Evolutionary conservation across 192 early-diverging fungal species (phyloP).

Genomic region (Chytriomyces sp.): DNA sequence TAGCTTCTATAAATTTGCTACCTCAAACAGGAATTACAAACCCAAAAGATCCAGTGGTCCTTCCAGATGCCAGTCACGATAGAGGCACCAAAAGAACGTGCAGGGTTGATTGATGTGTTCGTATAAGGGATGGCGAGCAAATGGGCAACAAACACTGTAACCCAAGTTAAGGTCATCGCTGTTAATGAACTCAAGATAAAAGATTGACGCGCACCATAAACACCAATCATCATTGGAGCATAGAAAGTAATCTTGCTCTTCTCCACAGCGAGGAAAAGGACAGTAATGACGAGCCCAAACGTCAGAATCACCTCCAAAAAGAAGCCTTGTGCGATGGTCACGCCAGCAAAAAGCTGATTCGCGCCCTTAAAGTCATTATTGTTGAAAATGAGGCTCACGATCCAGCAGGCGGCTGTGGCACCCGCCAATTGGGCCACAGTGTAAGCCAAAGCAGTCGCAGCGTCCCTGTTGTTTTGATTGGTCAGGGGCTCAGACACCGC

Average conservation of each 20-base stretch:
- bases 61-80: slow-evolving; percentile 48
- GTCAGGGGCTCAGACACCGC: not conserved
- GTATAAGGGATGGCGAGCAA: slow-evolving; percentile 45
- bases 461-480: slow-evolving; percentile 2
- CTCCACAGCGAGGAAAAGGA: slow-evolving; percentile 51
- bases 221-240: slow-evolving; percentile 45
- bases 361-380: slow-evolving; percentile 30
- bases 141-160: slow-evolving; percentile 45
- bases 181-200: no score
- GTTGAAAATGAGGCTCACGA: slow-evolving; percentile 35
- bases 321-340: slow-evolving; percentile 34
- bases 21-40: slow-evolving; percentile 43
- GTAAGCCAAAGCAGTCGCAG: slow-evolving; percentile 43
- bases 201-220: slow-evolving; percentile 27
- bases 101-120: slow-evolving; percentile 68
- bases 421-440: slow-evolving; percentile 63
- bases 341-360: slow-evolving; percentile 23
- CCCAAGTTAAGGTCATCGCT: not conserved
- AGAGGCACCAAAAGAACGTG: slow-evolving; percentile 63
- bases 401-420: slow-evolving; percentile 53
- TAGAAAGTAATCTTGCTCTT: slow-evolving; percentile 41
- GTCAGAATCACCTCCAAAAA: slow-evolving; percentile 49
- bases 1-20: slow-evolving; percentile 32
- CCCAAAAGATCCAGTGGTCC: slow-evolving; percentile 70
- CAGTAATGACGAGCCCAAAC: slow-evolving; percentile 39